These are phyloP conservation scores for Amyloporia xantha DNA, from an alignment of 768 basidiomycete species.

Conservation along the genomic window DNA sequence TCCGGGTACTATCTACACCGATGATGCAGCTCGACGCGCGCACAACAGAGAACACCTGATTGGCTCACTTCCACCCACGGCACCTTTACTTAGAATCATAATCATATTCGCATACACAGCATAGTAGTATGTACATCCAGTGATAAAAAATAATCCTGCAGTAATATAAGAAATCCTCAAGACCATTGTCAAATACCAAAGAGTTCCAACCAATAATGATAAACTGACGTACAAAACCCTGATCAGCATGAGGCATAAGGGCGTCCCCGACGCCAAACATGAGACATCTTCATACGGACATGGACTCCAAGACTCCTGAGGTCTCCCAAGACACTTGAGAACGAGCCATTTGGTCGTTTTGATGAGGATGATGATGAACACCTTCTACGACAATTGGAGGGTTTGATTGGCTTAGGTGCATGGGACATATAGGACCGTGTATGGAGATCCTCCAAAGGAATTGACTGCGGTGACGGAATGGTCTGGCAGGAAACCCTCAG, in stretches of 20 bases:
- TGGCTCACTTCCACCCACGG: not conserved
- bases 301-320: slow-evolving; percentile 1
- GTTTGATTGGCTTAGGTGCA: not conserved
- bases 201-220: not conserved
- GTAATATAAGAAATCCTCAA: not conserved
- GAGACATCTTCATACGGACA: not conserved
- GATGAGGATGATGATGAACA: not conserved
- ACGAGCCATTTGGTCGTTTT: not conserved
- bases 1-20: not conserved
- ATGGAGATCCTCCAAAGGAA: not conserved
- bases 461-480: not conserved
- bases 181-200: not conserved
- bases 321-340: not conserved
- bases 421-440: not conserved
- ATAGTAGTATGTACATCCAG: not conserved
- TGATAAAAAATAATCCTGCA: no score
- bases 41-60: no score
- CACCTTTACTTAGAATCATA: not conserved
- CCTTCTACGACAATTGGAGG: not conserved
- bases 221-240: not conserved
- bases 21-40: not conserved
- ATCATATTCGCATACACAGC: not conserved
- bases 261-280: not conserved
- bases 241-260: not conserved
- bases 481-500: no score